Evolutionary conservation across 768 basidiomycete genomes (phyloP), one percentile per base, ranked within the genome.

Genomic region (Infundibulicybe gibba): DNA sequence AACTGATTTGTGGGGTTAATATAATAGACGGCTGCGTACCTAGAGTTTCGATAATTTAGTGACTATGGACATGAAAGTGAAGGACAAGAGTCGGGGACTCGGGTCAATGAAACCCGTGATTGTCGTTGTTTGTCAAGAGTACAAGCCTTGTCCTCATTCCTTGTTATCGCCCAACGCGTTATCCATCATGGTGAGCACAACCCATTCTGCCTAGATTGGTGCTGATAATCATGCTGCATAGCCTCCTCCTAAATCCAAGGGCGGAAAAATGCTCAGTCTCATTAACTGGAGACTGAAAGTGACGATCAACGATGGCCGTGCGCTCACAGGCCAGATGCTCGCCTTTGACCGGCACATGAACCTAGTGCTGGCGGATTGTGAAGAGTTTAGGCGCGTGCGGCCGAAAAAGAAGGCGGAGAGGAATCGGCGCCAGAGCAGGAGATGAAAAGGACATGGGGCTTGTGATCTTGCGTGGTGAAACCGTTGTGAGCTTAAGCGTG

Each of bases 301-400:
- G 49, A 97, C 94, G 49, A 85, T 98, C 69, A 97, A 87, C 84
- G 97, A 99, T 68, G 94, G 94, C 50, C 90, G 97, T 66, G 81
- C 89, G 47, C 74, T 98, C 58, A 92, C 90, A 40, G 97, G 97
- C 35, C 97, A 98, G 72, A 97, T 98, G 91, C 87, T 99, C 65
- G 97, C 97, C 44, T 99, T 97, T 65, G 97, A 99, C 74, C 87
- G 90, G 61, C 97, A 99, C 70, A 99, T 98, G 97, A 99, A 99
- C 71, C 77, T 99, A 57, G 97, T 99, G 39, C 72, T 99, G 45
- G 94, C 95, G 13, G 97, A 98, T 58, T 97, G 94, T 62, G 97
- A 99, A 68, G 97, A 99, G 69, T 99, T 98, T 64, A 74, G 97
- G 59, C 83, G 89, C 54, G 85, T 98, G 35, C 74, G 89, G 54